These are phyloP conservation scores for Annulohypoxylon nitens DNA, from an alignment of 495 filamentous ascomycete species.

Conservation along the genomic window DNA sequence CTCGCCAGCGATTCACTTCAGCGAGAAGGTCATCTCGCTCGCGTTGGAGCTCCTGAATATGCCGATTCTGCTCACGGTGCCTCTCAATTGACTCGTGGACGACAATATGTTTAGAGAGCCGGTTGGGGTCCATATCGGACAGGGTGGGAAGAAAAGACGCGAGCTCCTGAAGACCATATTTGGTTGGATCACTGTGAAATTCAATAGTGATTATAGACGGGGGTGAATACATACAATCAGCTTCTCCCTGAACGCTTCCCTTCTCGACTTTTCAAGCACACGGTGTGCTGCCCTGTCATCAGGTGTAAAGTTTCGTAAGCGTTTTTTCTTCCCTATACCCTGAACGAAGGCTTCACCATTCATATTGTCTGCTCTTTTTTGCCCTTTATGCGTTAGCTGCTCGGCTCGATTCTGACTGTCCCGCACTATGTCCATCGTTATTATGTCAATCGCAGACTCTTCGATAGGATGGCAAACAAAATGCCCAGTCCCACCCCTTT, in stretches of 20 bases:
- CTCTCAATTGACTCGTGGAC: constrained; percentile 45
- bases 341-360: constrained; percentile 6
- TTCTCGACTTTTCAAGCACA: constrained; percentile 43
- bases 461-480: constrained; percentile 8
- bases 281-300: constrained; percentile 48
- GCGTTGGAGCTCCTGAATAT: constrained; percentile 35
- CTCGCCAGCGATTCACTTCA: constrained; percentile 44
- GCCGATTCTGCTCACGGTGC: constrained; percentile 38
- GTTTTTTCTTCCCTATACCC: constrained; percentile 40
- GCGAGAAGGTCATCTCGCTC: constrained; percentile 46
- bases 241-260: constrained; percentile 48
- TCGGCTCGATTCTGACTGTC: constrained; percentile 12
- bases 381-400: constrained; percentile 7
- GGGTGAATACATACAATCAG: constrained; percentile 37
- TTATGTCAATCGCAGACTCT: background rate
- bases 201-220: background rate
- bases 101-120: constrained; percentile 46
- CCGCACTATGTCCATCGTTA: constrained; percentile 17
- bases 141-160: constrained; percentile 45
- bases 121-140: constrained; percentile 41
- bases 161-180: constrained; percentile 34
- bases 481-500: background rate
- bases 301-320: constrained; percentile 46
- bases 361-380: constrained; percentile 12
- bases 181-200: background rate